These are phyloP conservation scores for Pinus tabuliformis DNA, from an alignment of 75 land plant genomes.

Conservation along the genomic window DNA sequence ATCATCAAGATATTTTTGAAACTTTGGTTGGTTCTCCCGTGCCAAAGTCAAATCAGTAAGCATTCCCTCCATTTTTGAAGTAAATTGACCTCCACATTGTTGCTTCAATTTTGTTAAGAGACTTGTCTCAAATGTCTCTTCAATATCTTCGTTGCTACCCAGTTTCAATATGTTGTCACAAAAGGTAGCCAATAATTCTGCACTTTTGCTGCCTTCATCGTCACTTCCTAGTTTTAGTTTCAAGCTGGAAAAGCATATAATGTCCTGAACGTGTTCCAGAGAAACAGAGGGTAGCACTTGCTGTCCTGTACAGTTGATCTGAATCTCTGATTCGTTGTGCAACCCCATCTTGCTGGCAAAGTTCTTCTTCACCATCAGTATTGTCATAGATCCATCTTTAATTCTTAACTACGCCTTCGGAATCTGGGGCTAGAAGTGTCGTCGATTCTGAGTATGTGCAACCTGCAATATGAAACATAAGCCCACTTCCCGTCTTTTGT, in stretches of 20 bases:
- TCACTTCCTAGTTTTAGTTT: not conserved
- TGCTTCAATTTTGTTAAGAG: too few relatives aligned
- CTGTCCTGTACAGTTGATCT: constrained; percentile 27
- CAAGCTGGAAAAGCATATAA: constrained; percentile 13
- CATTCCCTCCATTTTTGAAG: too few relatives aligned
- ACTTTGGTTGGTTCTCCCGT: too few relatives aligned
- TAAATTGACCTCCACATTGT: too few relatives aligned
- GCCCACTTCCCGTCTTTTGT: constrained; percentile 10
- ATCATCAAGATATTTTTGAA: too few relatives aligned
- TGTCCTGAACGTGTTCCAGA: constrained; percentile 20
- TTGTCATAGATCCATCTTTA: constrained; percentile 64
- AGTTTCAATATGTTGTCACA: too few relatives aligned
- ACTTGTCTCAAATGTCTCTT: too few relatives aligned
- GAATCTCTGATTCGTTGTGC: constrained; percentile 53
- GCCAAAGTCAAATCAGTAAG: too few relatives aligned
- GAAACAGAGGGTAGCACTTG: constrained; percentile 11
- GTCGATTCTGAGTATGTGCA: constrained; percentile 18
- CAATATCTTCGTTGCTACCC: too few relatives aligned
- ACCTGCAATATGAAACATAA: constrained; percentile 25
- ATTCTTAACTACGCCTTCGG: constrained; percentile 55
- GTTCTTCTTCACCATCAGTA: constrained; percentile 53
- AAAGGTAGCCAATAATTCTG: too few relatives aligned
- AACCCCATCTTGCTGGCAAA: constrained; percentile 55
- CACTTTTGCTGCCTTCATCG: not conserved
- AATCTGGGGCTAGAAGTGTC: constrained; percentile 57